Evolutionary conservation across 768 basidiomycete genomes (phyloP).

Genomic region (Leucosporidium scottii): DNA sequence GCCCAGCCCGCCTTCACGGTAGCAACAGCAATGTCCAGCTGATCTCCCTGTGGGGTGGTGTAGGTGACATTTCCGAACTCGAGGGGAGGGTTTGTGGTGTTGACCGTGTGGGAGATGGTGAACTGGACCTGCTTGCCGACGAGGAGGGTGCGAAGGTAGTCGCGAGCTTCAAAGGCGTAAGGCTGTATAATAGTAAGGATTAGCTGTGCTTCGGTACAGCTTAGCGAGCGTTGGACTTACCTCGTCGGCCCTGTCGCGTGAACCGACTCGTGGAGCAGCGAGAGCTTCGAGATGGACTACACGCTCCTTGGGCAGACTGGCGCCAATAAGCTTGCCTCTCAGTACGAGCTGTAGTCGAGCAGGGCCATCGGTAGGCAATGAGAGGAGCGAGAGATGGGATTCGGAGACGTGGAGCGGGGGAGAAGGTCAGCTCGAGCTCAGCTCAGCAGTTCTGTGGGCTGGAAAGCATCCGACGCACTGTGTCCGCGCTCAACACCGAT

Average conservation of each 20-base stretch:
- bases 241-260: conserved; percentile 78
- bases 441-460: too few relatives aligned
- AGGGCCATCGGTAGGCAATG: too few relatives aligned
- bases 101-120: conserved; percentile 68
- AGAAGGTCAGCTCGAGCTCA: neutral
- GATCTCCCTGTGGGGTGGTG: conserved; percentile 56
- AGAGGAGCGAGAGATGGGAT: neutral
- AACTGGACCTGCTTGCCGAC: conserved; percentile 90
- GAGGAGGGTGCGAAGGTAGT: conserved; percentile 72
- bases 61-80: conserved; percentile 55
- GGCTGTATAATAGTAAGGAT: conserved; percentile 48
- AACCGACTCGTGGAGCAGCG: conserved; percentile 74
- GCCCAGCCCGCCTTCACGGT: conserved; percentile 88
- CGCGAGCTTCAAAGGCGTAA: conserved; percentile 87
- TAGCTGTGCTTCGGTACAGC: conserved; percentile 16
- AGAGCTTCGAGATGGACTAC: conserved; percentile 85
- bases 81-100: conserved; percentile 56
- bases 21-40: conserved; percentile 64
- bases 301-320: conserved; percentile 43
- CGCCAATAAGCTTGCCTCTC: conserved; percentile 19
- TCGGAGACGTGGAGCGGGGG: neutral
- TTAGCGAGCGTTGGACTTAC: conserved; percentile 43
- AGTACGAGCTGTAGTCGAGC: conserved; percentile 22
- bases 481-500: neutral
- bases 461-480: neutral